These are phyloP conservation scores for Auxenochlorella protothecoides DNA, from an alignment of 139 green algal species.

Conservation along the genomic window DNA sequence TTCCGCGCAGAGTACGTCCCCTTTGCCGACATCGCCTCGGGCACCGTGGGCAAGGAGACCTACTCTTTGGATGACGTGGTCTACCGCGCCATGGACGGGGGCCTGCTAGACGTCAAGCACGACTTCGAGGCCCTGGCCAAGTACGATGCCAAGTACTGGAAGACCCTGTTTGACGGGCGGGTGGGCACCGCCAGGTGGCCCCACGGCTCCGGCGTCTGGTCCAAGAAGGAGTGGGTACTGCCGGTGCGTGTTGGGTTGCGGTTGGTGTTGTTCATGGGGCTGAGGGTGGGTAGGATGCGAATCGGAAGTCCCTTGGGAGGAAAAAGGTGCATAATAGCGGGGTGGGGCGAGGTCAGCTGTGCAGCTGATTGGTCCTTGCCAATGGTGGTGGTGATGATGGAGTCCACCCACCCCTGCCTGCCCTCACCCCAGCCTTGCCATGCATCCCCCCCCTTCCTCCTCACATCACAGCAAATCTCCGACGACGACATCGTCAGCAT, in stretches of 20 bases:
- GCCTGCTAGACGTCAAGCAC: constrained; percentile 92
- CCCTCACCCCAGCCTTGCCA: not conserved
- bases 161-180: constrained; percentile 82
- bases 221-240: constrained; percentile 99
- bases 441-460: not conserved
- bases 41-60: constrained; percentile 37
- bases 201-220: constrained; percentile 96
- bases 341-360: no score
- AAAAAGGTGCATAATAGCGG: not conserved
- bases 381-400: no score
- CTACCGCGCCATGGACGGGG: constrained; percentile 61
- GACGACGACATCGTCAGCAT: constrained; percentile 96
- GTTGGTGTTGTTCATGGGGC: not conserved
- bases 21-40: constrained; percentile 52
- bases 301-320: not conserved
- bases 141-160: constrained; percentile 90
- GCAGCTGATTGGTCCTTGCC: no score
- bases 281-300: not conserved
- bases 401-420: not conserved
- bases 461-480: constrained; percentile 49
- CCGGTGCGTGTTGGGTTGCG: constrained; percentile 42
- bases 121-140: constrained; percentile 82
- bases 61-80: constrained; percentile 93
- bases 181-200: constrained; percentile 89
- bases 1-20: constrained; percentile 92